A percentile compares a stretch with the other conserved stretches of the same genome.
These are phyloP conservation scores for Globisporangium rhizosaccharum DNA, from an alignment of 352 stramenopile genomes.

Conservation along the genomic window DNA sequence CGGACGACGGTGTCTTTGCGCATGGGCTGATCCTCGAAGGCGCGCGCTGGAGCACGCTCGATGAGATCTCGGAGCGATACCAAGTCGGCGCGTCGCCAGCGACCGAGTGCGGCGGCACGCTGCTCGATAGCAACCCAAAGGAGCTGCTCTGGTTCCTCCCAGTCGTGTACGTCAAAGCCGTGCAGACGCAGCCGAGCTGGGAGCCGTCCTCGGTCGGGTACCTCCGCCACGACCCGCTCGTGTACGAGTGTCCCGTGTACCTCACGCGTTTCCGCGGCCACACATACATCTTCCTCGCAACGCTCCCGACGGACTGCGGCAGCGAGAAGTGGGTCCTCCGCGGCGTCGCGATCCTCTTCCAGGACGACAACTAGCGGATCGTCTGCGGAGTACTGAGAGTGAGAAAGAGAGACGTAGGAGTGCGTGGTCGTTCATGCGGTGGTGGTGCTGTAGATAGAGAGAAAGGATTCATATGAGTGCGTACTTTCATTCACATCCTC, in stretches of 20 bases:
- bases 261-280: constrained; percentile 95
- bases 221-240: constrained; percentile 85
- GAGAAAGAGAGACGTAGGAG: background rate
- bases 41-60: constrained; percentile 86
- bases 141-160: constrained; percentile 91
- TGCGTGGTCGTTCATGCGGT: too few species aligned
- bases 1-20: constrained; percentile 91
- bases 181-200: constrained; percentile 91
- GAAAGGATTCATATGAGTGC: background rate
- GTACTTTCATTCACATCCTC: background rate
- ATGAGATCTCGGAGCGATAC: constrained; percentile 89
- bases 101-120: constrained; percentile 81
- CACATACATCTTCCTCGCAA: constrained; percentile 96
- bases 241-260: constrained; percentile 97
- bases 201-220: constrained; percentile 95
- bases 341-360: constrained; percentile 92
- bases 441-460: background rate
- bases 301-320: constrained; percentile 88
- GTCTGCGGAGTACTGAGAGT: background rate
- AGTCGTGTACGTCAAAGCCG: constrained; percentile 95
- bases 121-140: constrained; percentile 95
- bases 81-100: constrained; percentile 76
- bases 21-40: constrained; percentile 96
- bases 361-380: constrained; percentile 90
- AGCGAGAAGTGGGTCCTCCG: constrained; percentile 93